Evolutionary conservation across 1,284 basidiomycete genomes (phyloP).

Genomic region (Mycena sp.): DNA sequence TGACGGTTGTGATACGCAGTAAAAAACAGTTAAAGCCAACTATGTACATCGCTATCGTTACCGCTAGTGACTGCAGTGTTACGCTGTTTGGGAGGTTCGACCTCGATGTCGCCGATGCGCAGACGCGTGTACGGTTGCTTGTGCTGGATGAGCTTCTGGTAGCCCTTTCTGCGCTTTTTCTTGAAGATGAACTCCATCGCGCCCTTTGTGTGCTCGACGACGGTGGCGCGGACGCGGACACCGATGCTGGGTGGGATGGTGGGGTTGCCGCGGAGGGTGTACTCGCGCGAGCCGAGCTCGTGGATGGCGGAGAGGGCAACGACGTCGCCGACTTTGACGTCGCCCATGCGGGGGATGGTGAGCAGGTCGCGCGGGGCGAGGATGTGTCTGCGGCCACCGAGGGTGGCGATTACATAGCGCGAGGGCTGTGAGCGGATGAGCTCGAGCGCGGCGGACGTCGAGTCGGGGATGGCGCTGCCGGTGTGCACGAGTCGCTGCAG

Average conservation of each 20-base stretch:
- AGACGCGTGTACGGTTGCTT: constrained; percentile 95
- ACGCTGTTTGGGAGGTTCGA: constrained; percentile 26
- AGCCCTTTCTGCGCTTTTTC: constrained; percentile 98
- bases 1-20: too few relatives aligned
- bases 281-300: constrained; percentile 95
- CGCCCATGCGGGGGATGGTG: constrained; percentile 89
- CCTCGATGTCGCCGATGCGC: constrained; percentile 75
- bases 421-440: constrained; percentile 83
- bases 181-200: constrained; percentile 92
- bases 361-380: constrained; percentile 90
- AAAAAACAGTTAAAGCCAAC: too few relatives aligned
- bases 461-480: constrained; percentile 37
- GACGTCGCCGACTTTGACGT: constrained; percentile 86
- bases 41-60: background rate
- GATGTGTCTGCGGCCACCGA: constrained; percentile 89
- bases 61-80: background rate
- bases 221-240: constrained; percentile 86
- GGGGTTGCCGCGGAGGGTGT: constrained; percentile 84
- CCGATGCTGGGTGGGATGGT: constrained; percentile 60
- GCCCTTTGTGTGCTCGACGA: constrained; percentile 96
- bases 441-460: constrained; percentile 63
- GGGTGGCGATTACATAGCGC: constrained; percentile 91
- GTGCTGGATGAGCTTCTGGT: constrained; percentile 76
- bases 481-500: constrained; percentile 41
- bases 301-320: constrained; percentile 88